Conservation (phyloP, 139 green algal species). For the Chlamydomonas incerta region DNA sequence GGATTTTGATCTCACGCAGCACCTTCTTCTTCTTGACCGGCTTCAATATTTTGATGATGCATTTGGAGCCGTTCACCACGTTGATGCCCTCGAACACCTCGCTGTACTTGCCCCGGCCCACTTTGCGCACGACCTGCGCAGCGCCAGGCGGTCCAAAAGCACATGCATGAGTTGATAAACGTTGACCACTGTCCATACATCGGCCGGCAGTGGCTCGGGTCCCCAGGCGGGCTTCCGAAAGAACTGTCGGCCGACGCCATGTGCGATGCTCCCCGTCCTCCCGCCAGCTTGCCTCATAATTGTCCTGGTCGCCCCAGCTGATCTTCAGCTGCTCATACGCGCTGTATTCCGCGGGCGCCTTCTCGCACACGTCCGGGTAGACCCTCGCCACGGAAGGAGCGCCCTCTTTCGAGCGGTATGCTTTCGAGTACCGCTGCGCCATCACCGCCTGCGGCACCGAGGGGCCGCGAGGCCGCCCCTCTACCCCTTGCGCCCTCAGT, state of each 20-base stretch:
- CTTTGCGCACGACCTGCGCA: constrained; percentile 86
- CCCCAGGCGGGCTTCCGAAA: too few relatives aligned
- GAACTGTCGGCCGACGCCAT: too few relatives aligned
- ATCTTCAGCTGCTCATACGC: constrained; percentile 89
- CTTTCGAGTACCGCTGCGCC: constrained; percentile 38
- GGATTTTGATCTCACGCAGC: constrained; percentile 98
- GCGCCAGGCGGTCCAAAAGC: too few relatives aligned
- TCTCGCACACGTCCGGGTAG: constrained; percentile 44
- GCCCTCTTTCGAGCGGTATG: constrained; percentile 34
- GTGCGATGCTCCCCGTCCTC: too few relatives aligned
- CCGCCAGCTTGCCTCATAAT: constrained; percentile 85
- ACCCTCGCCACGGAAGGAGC: constrained; percentile 14
- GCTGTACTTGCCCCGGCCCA: constrained; percentile 96
- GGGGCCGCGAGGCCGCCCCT: background rate
- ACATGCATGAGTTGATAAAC: too few relatives aligned
- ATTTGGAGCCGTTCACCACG: constrained; percentile 77
- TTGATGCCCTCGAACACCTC: constrained; percentile 99
- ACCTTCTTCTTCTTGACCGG: constrained; percentile 99
- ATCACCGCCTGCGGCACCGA: background rate
- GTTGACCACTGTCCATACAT: too few relatives aligned
- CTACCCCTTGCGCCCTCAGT: too few relatives aligned
- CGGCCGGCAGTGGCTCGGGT: too few relatives aligned
- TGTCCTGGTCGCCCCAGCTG: constrained; percentile 64
- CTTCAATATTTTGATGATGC: constrained; percentile 99
- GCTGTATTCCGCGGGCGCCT: constrained; percentile 40